These are phyloP conservation scores for Chrysanthemum makinoi DNA, from an alignment of 129 eudicot genomes.

Conservation along the genomic window DNA sequence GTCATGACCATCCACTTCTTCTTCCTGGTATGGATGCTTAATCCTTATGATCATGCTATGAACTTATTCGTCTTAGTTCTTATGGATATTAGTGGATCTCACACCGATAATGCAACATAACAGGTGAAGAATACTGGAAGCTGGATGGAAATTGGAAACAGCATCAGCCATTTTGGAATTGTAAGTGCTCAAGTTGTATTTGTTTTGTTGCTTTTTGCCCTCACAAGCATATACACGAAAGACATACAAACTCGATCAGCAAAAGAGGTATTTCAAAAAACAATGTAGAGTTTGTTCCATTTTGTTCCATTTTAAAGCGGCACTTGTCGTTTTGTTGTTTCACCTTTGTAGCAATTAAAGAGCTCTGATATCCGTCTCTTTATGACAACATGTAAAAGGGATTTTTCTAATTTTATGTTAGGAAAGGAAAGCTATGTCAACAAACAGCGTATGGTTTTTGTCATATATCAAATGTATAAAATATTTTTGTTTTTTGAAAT, in stretches of 20 bases:
- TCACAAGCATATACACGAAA: conserved; percentile 78
- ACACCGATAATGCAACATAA: neutral
- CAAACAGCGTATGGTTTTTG: too few relatives aligned
- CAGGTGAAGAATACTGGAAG: conserved; percentile 96
- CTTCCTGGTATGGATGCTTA: conserved; percentile 65
- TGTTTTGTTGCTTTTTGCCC: conserved; percentile 81
- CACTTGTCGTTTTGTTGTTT: neutral
- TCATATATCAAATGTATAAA: too few relatives aligned
- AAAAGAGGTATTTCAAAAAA: conserved; percentile 45
- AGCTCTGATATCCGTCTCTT: conserved; percentile 17
- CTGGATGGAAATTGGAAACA: conserved; percentile 99
- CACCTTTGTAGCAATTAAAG: neutral
- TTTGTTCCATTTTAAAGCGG: neutral
- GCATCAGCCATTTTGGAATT: conserved; percentile 98
- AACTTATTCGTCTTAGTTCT: conserved; percentile 5
- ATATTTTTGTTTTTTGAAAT: too few relatives aligned
- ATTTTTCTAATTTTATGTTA: neutral
- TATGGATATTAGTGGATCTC: neutral
- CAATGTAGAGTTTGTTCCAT: conserved; percentile 35
- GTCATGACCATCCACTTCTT: conserved; percentile 98
- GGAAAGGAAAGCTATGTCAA: too few relatives aligned
- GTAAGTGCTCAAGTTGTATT: conserved; percentile 99
- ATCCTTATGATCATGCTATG: conserved; percentile 4
- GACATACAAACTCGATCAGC: conserved; percentile 59
- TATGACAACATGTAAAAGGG: conserved; percentile 11